Evolutionary conservation across 495 filamentous ascomycete species (phyloP), one percentile per base, ranked within the genome.

Genomic region (Aspergillus hancockii): DNA sequence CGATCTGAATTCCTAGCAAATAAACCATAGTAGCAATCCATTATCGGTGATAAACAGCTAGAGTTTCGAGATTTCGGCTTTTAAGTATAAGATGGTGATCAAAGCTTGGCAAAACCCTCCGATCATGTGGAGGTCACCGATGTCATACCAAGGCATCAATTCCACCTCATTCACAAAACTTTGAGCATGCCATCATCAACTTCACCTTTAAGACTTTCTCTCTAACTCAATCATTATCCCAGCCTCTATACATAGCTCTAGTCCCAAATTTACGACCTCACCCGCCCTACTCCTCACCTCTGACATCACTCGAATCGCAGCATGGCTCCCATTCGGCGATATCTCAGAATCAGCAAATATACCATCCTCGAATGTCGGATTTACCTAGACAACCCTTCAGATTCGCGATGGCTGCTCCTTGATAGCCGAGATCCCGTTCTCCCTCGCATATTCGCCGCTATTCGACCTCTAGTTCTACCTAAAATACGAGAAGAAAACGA

Each of bases 301-400:
- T 23, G 18, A 53, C 51, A 10, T 14, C 18, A 36, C 8, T 40
- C 19, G 13, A 16, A 25, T 22, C 22, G 25, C n/a, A 46, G 8
- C 56, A 96, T 94, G 91, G 86, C 90, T 32, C 91, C 90, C 10
- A 88, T 92, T 46, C 87, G 90, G 36, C 84, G 90, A 62, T 94
- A 94, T 64, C 84, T 94, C 54, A 82, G 90, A 49, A 93, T 94
- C 58, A 90, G 87, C 58, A 89, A 92, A 68, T 89, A 90, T 72
- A 95, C 94, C 18, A 92, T 97, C 55, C 83, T 98, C 49, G 94
- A 98, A 81, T 90, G 88, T 51, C 91, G 93, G 41, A 93, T 98
- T 65, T 98, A 97, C 74, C 85, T 97, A 46, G 94, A 97, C 57
- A 91, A 90, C 57, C 94, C 94, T 3, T 84, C 89, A 8, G 87